A percentile compares a stretch with the other conserved stretches of the same genome.
Evolutionary conservation across 2,329 filamentous ascomycete species (phyloP).

Genomic region (Aspergillus pseudoterreus): DNA sequence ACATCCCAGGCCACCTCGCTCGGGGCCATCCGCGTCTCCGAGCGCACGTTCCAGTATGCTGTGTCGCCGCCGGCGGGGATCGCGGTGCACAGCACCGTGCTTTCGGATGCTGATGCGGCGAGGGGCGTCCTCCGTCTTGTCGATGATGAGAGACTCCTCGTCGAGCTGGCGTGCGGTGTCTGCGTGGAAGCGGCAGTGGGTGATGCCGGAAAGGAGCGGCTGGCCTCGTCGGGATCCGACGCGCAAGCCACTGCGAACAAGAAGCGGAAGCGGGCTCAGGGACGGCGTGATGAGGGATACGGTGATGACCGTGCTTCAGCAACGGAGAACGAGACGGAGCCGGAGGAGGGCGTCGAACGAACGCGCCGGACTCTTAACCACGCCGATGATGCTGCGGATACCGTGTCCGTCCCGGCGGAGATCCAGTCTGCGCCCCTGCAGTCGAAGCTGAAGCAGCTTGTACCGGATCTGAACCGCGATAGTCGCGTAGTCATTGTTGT

Average conservation of each 20-base stretch:
- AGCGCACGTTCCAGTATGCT: conserved; percentile 64
- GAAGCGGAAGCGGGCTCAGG: conserved; percentile 26
- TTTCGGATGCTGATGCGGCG: conserved; percentile 74
- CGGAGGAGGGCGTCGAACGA: conserved; percentile 7
- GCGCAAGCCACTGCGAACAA: conserved; percentile 15
- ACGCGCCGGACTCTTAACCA: neutral
- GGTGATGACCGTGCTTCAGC: conserved; percentile 32
- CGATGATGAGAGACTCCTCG: conserved; percentile 75
- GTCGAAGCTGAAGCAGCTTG: conserved; percentile 54
- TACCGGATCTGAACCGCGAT: conserved; percentile 60
- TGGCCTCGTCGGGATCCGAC: conserved; percentile 2
- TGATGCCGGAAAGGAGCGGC: conserved; percentile 19
- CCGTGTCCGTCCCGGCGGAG: neutral
- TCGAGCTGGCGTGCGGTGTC: conserved; percentile 83
- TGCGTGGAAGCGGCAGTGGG: conserved; percentile 56
- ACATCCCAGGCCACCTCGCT: conserved; percentile 72
- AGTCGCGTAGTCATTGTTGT: conserved; percentile 80
- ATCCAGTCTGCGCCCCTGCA: conserved; percentile 7
- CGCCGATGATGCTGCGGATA: neutral
- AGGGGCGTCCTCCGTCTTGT: conserved; percentile 72
- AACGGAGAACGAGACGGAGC: conserved; percentile 24
- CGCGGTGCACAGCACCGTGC: conserved; percentile 58
- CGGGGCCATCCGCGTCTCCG: conserved; percentile 68
- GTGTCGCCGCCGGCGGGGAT: conserved; percentile 42
- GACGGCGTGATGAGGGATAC: conserved; percentile 31